Evolutionary conservation across 768 basidiomycete species (phyloP).

Genomic region (Leccinum boreale): DNA sequence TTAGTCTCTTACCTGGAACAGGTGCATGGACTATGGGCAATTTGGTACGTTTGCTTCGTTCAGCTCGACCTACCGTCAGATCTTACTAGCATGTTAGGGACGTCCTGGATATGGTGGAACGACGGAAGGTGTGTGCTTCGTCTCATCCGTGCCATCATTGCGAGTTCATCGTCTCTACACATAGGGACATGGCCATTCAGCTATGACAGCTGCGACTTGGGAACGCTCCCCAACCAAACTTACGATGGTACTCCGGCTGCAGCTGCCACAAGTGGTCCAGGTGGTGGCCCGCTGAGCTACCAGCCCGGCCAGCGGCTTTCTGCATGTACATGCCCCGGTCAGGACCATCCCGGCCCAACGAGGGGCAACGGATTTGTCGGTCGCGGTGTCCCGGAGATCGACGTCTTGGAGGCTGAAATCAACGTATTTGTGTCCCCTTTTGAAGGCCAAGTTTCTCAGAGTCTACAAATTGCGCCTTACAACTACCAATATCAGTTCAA

Average conservation of each 20-base stretch:
- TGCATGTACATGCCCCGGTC: conserved; percentile 82
- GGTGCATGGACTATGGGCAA: conserved; percentile 81
- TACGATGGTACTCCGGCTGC: conserved; percentile 56
- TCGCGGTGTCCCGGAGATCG: conserved; percentile 89
- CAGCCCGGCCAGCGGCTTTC: conserved; percentile 86
- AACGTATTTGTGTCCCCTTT: conserved; percentile 45
- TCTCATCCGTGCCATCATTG: background rate
- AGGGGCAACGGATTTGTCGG: conserved; percentile 43
- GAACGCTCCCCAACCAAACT: conserved; percentile 84
- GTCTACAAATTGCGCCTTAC: conserved; percentile 78
- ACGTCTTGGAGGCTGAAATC: conserved; percentile 83
- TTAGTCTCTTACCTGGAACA: conserved; percentile 17
- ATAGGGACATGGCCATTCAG: conserved; percentile 72
- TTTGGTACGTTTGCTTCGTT: conserved; percentile 27
- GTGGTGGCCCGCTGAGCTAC: conserved; percentile 61
- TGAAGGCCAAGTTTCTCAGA: conserved; percentile 73
- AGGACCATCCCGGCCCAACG: conserved; percentile 84
- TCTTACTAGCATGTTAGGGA: conserved; percentile 45
- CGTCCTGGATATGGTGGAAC: conserved; percentile 88
- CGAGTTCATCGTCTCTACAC: conserved; percentile 4
- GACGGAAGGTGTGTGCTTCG: conserved; percentile 58
- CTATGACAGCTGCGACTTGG: conserved; percentile 81
- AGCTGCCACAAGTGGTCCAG: conserved; percentile 48
- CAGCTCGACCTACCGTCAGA: background rate
- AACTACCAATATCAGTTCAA: conserved; percentile 64